Evolutionary conservation across 306 rosid genomes (phyloP).

Genomic region (Canavalia gladiata): DNA sequence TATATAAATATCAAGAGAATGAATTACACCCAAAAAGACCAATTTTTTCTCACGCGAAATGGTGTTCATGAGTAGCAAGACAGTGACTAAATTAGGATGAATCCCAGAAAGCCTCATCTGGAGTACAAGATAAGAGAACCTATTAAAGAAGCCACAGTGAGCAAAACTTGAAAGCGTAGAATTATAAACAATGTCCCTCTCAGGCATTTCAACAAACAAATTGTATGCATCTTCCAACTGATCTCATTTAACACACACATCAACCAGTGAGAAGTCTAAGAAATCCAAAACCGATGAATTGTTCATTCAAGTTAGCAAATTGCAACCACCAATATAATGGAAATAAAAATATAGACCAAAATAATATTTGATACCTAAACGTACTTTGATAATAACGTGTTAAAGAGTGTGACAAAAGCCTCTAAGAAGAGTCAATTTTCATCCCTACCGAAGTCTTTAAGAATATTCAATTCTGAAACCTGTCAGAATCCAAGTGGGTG

Average conservation of each 20-base stretch:
- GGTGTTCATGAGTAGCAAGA: conserved; percentile 60
- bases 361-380: conserved; percentile 41
- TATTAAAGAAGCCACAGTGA: conserved; percentile 51
- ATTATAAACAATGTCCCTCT: conserved; percentile 67
- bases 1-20: conserved; percentile 45
- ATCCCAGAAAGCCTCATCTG: conserved; percentile 63
- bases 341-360: not conserved
- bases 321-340: not conserved
- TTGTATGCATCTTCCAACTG: conserved; percentile 55
- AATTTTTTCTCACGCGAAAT: conserved; percentile 47
- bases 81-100: conserved; percentile 62
- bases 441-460: conserved; percentile 25
- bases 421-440: conserved; percentile 46
- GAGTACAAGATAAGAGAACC: conserved; percentile 49
- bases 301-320: not conserved
- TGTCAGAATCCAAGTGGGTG: conserved; percentile 43
- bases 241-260: conserved; percentile 62
- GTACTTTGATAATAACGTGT: conserved; percentile 49
- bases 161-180: conserved; percentile 68
- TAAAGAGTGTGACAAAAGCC: conserved; percentile 51
- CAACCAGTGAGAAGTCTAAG: conserved; percentile 58
- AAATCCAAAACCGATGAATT: conserved; percentile 49
- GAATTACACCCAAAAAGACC: conserved; percentile 56
- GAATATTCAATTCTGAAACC: conserved; percentile 8
- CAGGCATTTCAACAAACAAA: conserved; percentile 63